Base-by-base conservation (phyloP, 1,139 yeast species). In the Magnusiomyces suaveolens region DNA sequence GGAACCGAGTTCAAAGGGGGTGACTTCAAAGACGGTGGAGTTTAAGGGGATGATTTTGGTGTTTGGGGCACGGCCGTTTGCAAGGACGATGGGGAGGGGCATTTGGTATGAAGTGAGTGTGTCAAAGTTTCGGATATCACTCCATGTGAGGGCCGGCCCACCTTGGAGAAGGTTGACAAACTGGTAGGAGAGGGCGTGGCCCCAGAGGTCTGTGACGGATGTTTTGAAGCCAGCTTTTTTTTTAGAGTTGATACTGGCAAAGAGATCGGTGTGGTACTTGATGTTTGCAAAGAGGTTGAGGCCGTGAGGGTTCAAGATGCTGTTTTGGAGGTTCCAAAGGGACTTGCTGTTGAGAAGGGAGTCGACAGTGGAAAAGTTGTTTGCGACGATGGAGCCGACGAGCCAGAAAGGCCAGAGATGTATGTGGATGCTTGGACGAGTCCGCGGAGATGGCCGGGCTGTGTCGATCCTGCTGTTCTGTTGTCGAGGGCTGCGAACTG, bases 151-250 rank as follows among this genome's bases (percentile, higher is more conserved):
- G 1, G 79, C 81, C 2, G 80, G 85, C 56, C 90, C 90, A 56
- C 78, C 75, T 21, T 73, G 65, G 46, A 71, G 69, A 16, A 25
- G 43, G 54, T 74, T 73, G 59, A 89, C 82, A 66, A 84, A 84
- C 69, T 87, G 95, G 64, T 83, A 79, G 0, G 94, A 79, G 52
- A 90, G 74, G 1, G 90, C 89, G 65, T 96, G 77, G 36, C 95
- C 96, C 97, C 97, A 90, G 59, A 86, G 79, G 72, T 89, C 97
- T n/a, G 96, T 88, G 55, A 90, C 63, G 3, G 90, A 80, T 38
- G 82, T 73, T 53, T 84, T 82, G 69, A 77, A 90, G 1, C 96
- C 96, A 0, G 95, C 95, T 46, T 81, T 75, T 56, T 73, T 70
- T 69, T 90, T 89, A 47, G 64, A 81, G 29, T 77, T 73, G 33